A percentile compares a stretch with the other conserved stretches of the same genome.
Conservation (phyloP, 768 basidiomycete genomes). For the Multifurca ochricompacta region DNA sequence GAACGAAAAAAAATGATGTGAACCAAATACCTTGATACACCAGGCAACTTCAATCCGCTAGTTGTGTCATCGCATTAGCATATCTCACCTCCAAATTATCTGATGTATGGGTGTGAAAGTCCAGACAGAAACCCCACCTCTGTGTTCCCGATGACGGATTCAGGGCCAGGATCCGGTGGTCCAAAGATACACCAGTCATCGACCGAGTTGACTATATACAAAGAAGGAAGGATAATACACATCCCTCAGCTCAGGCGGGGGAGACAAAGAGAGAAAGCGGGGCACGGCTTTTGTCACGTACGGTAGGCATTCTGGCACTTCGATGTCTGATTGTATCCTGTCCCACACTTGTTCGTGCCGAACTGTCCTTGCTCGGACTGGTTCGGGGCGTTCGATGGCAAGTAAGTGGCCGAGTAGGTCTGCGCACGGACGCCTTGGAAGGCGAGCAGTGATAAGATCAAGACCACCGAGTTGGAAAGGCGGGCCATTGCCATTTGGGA, state of each 20-base stretch:
- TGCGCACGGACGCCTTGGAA: conserved; percentile 27
- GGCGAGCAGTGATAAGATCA: too few relatives aligned
- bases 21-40: conserved; percentile 42
- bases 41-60: conserved; percentile 46
- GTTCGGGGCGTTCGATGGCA: conserved; percentile 41
- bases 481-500: too few relatives aligned
- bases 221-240: too few relatives aligned
- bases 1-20: background rate
- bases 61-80: conserved; percentile 25
- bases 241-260: background rate
- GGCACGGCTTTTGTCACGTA: too few relatives aligned
- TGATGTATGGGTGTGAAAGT: too few relatives aligned
- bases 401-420: conserved; percentile 40
- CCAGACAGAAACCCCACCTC: conserved; percentile 37
- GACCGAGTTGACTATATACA: conserved; percentile 54
- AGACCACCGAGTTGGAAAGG: too few relatives aligned
- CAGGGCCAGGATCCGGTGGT: conserved; percentile 43
- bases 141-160: conserved; percentile 49
- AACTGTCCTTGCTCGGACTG: conserved; percentile 50
- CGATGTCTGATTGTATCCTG: conserved; percentile 44
- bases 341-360: conserved; percentile 61
- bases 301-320: conserved; percentile 61
- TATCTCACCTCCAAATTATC: too few relatives aligned
- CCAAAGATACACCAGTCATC: conserved; percentile 51
- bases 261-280: too few relatives aligned